These are phyloP conservation scores for Kalmusia sp. DNA, from an alignment of 2,329 filamentous ascomycete genomes.

Conservation along the genomic window DNA sequence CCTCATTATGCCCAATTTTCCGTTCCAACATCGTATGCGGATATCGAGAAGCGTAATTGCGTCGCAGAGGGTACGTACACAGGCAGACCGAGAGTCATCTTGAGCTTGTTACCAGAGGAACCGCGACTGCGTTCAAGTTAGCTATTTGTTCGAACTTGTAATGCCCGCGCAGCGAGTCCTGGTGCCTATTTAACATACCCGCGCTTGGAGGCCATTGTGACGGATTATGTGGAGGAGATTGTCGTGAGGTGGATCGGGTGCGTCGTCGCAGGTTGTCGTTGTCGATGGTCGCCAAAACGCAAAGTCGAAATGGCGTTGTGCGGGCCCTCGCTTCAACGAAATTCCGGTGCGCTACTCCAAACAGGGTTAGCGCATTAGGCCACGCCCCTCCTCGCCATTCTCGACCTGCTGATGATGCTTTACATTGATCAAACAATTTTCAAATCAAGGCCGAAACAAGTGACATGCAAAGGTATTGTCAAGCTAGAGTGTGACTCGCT, in stretches of 20 bases:
- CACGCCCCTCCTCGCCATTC: background rate
- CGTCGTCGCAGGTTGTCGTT: conserved; percentile 37
- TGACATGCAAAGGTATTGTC: no score
- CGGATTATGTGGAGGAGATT: conserved; percentile 29
- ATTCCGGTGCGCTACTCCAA: background rate
- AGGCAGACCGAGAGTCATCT: conserved; percentile 99
- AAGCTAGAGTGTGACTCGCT: no score
- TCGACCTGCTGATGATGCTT: no score
- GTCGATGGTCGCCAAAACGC: conserved; percentile 7
- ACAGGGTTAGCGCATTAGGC: background rate
- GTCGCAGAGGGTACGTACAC: conserved; percentile 73
- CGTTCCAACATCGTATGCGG: background rate
- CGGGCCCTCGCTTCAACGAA: conserved; percentile 7
- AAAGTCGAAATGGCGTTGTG: conserved; percentile 9
- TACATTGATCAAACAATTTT: no score
- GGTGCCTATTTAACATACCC: conserved; percentile 36
- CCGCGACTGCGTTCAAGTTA: conserved; percentile 62
- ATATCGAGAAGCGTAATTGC: conserved; percentile 17
- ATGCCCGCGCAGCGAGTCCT: background rate
- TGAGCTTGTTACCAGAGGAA: conserved; percentile 99
- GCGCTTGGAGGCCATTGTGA: conserved; percentile 49
- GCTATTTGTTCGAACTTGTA: conserved; percentile 11
- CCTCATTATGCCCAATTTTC: conserved; percentile 1
- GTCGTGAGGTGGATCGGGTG: conserved; percentile 30
- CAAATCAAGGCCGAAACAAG: no score